Evolutionary conservation across 192 early-diverging fungal species (phyloP).

Genomic region (Coemansia erecta): DNA sequence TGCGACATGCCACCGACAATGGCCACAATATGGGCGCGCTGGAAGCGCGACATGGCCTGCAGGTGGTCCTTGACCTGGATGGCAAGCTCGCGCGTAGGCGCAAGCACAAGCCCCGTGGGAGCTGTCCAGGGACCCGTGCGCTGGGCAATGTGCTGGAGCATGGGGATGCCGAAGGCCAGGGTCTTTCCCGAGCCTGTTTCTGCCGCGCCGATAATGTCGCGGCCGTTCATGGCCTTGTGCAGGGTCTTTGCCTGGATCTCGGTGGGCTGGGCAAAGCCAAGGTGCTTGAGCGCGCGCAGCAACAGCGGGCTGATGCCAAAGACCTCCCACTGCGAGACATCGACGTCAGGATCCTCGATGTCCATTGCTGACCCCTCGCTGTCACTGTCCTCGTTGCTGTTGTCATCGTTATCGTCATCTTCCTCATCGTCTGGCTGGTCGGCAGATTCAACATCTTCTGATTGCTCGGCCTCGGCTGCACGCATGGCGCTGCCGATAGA

Average conservation of each 20-base stretch:
- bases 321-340: constrained; percentile 70
- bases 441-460: neutral
- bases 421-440: constrained; percentile 30
- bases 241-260: constrained; percentile 84
- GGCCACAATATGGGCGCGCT: constrained; percentile 58
- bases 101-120: constrained; percentile 69
- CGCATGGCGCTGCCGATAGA: constrained; percentile 40
- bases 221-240: constrained; percentile 63
- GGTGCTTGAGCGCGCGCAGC: constrained; percentile 65
- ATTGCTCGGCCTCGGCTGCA: constrained; percentile 3
- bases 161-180: constrained; percentile 92
- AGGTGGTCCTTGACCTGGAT: constrained; percentile 91
- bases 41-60: constrained; percentile 50
- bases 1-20: constrained; percentile 94
- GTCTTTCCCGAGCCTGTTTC: constrained; percentile 97
- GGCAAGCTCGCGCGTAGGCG: constrained; percentile 94
- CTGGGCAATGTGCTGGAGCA: constrained; percentile 68
- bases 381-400: constrained; percentile 8
- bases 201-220: constrained; percentile 89
- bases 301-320: constrained; percentile 61
- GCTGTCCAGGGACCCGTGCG: constrained; percentile 34
- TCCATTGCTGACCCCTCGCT: constrained; percentile 19
- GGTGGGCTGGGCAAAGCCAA: constrained; percentile 75
- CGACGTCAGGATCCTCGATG: constrained; percentile 48
- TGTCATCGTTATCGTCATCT: constrained; percentile 7